Evolutionary conservation across 202 grass and related monocot genomes (phyloP), one percentile per base, ranked within the genome.

Genomic region (Carex sylvatica): DNA sequence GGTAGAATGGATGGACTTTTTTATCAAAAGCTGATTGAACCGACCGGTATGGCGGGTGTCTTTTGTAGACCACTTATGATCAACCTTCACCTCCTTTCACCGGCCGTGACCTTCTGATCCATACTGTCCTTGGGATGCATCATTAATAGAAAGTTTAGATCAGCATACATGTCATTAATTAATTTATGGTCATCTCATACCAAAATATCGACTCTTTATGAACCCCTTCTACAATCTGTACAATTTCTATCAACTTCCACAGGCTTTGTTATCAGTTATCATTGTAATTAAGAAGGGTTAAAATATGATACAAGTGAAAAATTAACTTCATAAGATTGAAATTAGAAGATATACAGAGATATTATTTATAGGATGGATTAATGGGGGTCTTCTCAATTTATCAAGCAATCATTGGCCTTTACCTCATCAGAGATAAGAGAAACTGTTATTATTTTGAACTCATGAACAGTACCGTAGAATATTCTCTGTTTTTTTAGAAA

Each of bases 21-120:
- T 74, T 1, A 73, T 38, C 46, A 52, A 74, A 52, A 54, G 71
- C 71, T 54, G 20, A 53, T 74, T 74, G 47, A 74, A 74, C 15
- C 14, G 22, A 6, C 19, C 61, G 9, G 38, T 70, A 70, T 42
- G 47, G 46, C 70, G 13, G 6, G 5, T 13, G 47, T 47, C 70
- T 74, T 52, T 53, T 28, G 3, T 30, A 52, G 65, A 40, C 44
- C 44, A 28, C 0, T 26, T 6, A 51, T 53, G 15, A 40, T 40
- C 6, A 28, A 23, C 70, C 22, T 74, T 54, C 26, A 35, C 30
- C 13, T 35, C 30, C 2, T 13, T 28, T 35, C 28, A 13, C 30
- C 14, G 14, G 30, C 64, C 13, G 5, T 33, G 22, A 53, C 23
- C 2, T 51, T 73, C 16, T 15, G 1, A 22, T 23, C 42, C 40